phyloP scores from a whole-genome alignment of 2,329 filamentous ascomycete species.

The Colletotrichum sp. region DNA sequence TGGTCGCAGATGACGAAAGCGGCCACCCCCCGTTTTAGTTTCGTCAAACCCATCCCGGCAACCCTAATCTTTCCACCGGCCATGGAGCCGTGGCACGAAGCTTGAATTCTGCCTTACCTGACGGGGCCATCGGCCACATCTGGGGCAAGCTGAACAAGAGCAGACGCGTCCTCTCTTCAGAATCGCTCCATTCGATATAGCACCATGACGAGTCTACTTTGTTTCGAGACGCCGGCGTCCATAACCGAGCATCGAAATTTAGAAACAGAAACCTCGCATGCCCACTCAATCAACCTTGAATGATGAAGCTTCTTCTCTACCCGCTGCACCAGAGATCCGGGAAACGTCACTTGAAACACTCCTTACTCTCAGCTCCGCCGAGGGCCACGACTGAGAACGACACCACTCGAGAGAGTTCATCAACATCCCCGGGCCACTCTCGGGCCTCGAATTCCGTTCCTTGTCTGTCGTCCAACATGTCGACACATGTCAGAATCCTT shows the following conservation, averaged over 20 bases:
- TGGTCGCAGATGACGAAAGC: constrained; percentile 9
- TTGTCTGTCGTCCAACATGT: neutral
- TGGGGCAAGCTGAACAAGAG: constrained; percentile 14
- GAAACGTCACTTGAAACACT: constrained; percentile 10
- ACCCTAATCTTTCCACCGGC: constrained; percentile 4
- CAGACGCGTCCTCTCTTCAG: constrained; percentile 2
- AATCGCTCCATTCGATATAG: neutral
- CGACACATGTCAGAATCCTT: neutral
- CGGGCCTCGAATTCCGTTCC: neutral
- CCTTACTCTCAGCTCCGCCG: neutral
- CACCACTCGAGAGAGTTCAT: neutral
- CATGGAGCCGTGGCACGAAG: constrained; percentile 2
- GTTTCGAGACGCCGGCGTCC: constrained; percentile 7
- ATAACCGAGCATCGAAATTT: neutral
- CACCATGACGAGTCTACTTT: constrained; percentile 7
- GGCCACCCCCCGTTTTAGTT: neutral
- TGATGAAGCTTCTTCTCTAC: neutral
- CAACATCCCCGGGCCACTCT: neutral
- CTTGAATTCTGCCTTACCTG: constrained; percentile 20
- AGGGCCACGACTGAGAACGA: neutral
- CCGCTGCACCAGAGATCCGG: neutral
- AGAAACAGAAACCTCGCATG: neutral
- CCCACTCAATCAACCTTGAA: neutral
- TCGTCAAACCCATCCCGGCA: neutral
- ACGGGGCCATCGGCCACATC: neutral